A percentile compares a stretch with the other conserved stretches of the same genome.
Evolutionary conservation across 2,329 filamentous ascomycete species (phyloP).

Genomic region (Graphilbum sp.): DNA sequence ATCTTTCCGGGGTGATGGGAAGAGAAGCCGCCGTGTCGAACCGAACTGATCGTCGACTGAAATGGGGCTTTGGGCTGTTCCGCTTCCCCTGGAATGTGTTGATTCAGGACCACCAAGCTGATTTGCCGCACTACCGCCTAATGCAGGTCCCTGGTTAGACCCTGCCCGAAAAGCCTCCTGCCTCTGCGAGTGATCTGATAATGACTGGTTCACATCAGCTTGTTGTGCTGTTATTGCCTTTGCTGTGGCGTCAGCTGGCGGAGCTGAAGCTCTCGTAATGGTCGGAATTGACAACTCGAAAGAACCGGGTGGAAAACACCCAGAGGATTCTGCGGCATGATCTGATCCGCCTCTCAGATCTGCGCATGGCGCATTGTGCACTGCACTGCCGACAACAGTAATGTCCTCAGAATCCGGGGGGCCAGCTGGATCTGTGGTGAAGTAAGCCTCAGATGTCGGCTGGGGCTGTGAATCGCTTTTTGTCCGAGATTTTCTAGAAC

Average conservation of each 20-base stretch:
- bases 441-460: slow-evolving; percentile 36
- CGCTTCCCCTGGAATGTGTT: slow-evolving; percentile 37
- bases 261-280: not conserved
- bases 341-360: too few relatives aligned
- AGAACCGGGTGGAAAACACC: too few relatives aligned
- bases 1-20: slow-evolving; percentile 58
- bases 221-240: too few relatives aligned
- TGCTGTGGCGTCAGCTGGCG: too few relatives aligned
- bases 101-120: slow-evolving; percentile 24
- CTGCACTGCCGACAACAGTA: not conserved
- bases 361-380: not conserved
- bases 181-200: too few relatives aligned
- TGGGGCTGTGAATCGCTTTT: slow-evolving; percentile 29
- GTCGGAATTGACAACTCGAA: too few relatives aligned
- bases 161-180: slow-evolving; percentile 19
- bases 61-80: slow-evolving; percentile 41
- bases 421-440: slow-evolving; percentile 35
- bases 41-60: slow-evolving; percentile 33
- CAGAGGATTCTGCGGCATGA: too few relatives aligned
- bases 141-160: slow-evolving; percentile 15
- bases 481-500: slow-evolving; percentile 30
- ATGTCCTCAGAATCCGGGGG: slow-evolving; percentile 22
- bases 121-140: slow-evolving; percentile 12
- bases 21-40: slow-evolving; percentile 52
- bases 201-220: slow-evolving; percentile 1